Evolutionary conservation across 139 green algal species (phyloP).

Genomic region (Chlamydomonas sphaeroides): DNA sequence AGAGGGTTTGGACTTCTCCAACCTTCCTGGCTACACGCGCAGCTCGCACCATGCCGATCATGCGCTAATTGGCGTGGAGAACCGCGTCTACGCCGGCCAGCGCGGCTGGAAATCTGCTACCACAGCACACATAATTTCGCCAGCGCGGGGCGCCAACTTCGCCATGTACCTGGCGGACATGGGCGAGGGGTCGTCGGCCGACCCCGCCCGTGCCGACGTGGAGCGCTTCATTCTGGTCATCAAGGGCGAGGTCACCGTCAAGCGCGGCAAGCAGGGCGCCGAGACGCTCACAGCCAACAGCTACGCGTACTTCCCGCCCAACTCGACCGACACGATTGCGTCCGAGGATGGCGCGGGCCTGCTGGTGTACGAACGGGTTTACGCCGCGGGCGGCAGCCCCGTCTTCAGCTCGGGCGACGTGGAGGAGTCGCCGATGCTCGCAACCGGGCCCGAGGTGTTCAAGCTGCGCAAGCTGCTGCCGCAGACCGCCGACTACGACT

Average conservation of each 20-base stretch:
- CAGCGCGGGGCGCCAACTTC: constrained; percentile 85
- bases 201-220: background rate
- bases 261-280: constrained; percentile 20
- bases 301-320: constrained; percentile 85
- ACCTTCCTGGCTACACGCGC: constrained; percentile 92
- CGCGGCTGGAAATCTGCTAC: constrained; percentile 70
- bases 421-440: constrained; percentile 72
- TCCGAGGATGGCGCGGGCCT: constrained; percentile 65
- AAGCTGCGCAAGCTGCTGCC: constrained; percentile 92
- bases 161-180: constrained; percentile 87
- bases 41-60: constrained; percentile 85
- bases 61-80: constrained; percentile 91
- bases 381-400: constrained; percentile 59
- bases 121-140: constrained; percentile 85
- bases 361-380: constrained; percentile 80
- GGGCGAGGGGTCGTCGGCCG: constrained; percentile 42
- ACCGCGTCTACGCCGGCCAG: constrained; percentile 71
- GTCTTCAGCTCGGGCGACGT: constrained; percentile 66
- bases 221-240: constrained; percentile 85
- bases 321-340: background rate
- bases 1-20: constrained; percentile 25
- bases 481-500: constrained; percentile 86
- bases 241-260: constrained; percentile 65
- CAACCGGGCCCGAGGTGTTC: constrained; percentile 86
- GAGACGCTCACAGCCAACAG: constrained; percentile 65